Evolutionary conservation across 2,329 filamentous ascomycete species (phyloP), one percentile per base, ranked within the genome.

Genomic region (Pseudogymnoascus sp.): DNA sequence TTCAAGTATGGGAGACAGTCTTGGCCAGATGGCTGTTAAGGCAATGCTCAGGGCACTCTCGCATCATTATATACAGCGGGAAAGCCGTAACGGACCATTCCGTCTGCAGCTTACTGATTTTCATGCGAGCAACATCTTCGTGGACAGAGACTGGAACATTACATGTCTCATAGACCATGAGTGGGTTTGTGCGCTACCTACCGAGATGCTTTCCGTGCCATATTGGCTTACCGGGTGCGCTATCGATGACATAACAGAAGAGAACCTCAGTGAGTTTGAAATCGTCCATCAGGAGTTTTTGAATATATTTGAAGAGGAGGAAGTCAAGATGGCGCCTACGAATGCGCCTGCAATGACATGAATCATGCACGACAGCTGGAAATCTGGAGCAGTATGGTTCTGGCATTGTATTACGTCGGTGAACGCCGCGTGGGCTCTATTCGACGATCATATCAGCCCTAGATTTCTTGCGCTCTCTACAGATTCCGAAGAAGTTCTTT

Each of bases 81-180:
- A 69, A 53, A 50, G 33, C 12, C 68, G 73, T 16, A 63, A 70
- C 61, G 70, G 72, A 1, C 72, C 71, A 7, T 74, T 70, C 59
- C 16, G 67, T 62, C 69, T 73, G 60, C 62, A 67, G 16, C 59
- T 76, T 40, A 73, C 71, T 18, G 72, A 76, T 62, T 63, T 76
- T 14, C 69, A 75, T 65, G 63, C 56, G 21, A 71, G 73, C 38
- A 76, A 76, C 56, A 71, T 77, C 28, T 69, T 76, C 28, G 72
- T 76, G 10, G 72, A 76, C 62, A 60, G 73, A 23, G 59, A 75
- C 25, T 75, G 73, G 73, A 74, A 76, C 59, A 67, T 76, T 31
- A 73, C 67, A 8, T 67, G 67, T 47, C 37, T 75, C 0, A 71
- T 76, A 14, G 73, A 76, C 63, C 68, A 73, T 18, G 73, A 76